Conservation (phyloP, 176 grass and related monocot species). For the Eleusine coracana region DNA sequence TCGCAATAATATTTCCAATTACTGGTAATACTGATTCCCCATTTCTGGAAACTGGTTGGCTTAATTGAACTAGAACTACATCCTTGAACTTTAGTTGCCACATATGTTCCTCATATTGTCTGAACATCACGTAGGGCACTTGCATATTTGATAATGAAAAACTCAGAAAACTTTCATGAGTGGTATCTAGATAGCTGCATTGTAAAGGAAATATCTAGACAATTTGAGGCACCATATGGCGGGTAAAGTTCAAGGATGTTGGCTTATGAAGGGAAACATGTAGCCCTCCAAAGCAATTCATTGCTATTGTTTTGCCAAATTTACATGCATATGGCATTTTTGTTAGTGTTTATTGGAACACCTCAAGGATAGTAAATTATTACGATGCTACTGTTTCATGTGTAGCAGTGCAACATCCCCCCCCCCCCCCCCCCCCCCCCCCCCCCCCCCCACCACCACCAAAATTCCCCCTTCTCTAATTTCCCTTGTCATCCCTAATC, state of each 20-base stretch:
- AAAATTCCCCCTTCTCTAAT: too few relatives aligned
- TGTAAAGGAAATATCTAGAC: not conserved
- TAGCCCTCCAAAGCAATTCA: not conserved
- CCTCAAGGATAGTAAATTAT: not conserved
- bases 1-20: not conserved
- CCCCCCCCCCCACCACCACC: too few relatives aligned
- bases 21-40: not conserved
- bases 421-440: too few relatives aligned
- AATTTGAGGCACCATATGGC: not conserved
- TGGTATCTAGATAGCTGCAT: slow-evolving; percentile 6
- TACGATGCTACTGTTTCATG: slow-evolving; percentile 1
- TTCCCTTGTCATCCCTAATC: not conserved
- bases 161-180: not conserved
- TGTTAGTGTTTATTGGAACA: slow-evolving; percentile 22
- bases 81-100: not conserved
- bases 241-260: not conserved
- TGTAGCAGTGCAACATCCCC: not conserved
- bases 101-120: not conserved
- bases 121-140: not conserved
- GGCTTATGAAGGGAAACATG: not conserved
- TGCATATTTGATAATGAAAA: not conserved
- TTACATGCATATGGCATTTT: slow-evolving; percentile 21
- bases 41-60: not conserved
- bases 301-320: slow-evolving; percentile 11
- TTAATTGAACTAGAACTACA: not conserved